phyloP scores from a whole-genome alignment of 352 stramenopile species.

The Phytophthora chlamydospora region DNA sequence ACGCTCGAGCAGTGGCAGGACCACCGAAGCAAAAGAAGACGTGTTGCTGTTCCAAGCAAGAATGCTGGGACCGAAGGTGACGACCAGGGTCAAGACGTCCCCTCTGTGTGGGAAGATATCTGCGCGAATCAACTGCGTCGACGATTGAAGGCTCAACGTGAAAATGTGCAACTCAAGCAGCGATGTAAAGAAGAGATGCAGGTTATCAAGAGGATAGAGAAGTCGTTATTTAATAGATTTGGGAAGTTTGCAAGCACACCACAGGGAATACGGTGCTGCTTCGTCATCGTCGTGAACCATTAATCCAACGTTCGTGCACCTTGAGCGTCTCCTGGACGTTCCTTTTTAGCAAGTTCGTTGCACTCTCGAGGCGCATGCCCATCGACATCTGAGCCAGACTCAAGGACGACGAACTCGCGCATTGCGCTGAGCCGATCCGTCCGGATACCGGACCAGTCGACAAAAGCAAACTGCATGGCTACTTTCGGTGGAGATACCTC shows the following conservation, averaged over 20 bases:
- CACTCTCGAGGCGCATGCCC: no score
- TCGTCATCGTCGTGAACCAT: no score
- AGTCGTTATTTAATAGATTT: conserved; percentile 8
- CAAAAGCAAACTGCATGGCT: no score
- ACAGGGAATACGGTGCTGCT: neutral
- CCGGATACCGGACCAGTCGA: no score
- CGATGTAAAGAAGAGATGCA: conserved; percentile 21
- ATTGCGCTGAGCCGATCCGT: no score
- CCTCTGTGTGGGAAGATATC: conserved; percentile 36
- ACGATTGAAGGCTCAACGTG: conserved; percentile 14
- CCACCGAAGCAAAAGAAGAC: neutral
- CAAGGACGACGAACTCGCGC: no score
- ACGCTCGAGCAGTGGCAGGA: conserved; percentile 17
- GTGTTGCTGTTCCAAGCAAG: no score
- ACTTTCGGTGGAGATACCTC: no score
- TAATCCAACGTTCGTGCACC: no score
- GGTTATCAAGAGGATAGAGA: conserved; percentile 27
- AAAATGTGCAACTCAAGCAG: conserved; percentile 28
- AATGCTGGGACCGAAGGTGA: neutral
- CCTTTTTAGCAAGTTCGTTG: conserved; percentile 27
- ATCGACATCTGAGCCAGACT: no score
- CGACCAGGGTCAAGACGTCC: conserved; percentile 4
- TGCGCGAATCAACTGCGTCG: conserved; percentile 13
- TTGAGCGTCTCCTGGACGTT: neutral
- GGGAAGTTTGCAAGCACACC: neutral